Evolutionary conservation across 768 basidiomycete species (phyloP).

Genomic region (Nidula microcarpa): DNA sequence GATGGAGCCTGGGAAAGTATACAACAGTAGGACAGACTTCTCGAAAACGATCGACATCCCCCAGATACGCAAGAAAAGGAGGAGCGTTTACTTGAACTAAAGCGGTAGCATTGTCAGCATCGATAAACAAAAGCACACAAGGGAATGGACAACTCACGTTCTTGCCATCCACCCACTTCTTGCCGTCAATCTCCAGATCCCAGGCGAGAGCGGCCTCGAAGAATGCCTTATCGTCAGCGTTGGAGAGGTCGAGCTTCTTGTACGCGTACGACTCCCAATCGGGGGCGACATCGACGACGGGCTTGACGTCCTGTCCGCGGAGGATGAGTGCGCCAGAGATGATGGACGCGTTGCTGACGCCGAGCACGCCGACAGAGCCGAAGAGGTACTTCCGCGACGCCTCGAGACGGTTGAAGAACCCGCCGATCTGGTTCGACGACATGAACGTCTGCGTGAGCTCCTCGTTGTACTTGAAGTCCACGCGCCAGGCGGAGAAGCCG

Average conservation of each 20-base stretch:
- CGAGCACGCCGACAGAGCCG: slow-evolving; percentile 89
- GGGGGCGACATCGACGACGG: slow-evolving; percentile 78
- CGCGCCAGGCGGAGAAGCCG: slow-evolving; percentile 88
- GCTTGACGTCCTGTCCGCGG: slow-evolving; percentile 72
- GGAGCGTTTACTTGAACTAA: slow-evolving; percentile 29
- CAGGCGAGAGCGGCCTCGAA: slow-evolving; percentile 92
- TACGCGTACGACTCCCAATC: slow-evolving; percentile 90
- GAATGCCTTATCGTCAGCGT: slow-evolving; percentile 78
- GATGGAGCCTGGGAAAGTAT: no score
- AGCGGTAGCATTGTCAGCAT: slow-evolving; percentile 5
- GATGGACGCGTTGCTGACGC: slow-evolving; percentile 69
- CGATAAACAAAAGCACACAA: neutral
- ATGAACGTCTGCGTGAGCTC: slow-evolving; percentile 92
- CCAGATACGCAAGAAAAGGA: no score
- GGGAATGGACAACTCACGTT: slow-evolving; percentile 52
- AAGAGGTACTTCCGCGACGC: slow-evolving; percentile 96
- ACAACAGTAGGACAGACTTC: no score
- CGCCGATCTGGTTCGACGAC: slow-evolving; percentile 91
- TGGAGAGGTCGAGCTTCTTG: slow-evolving; percentile 71
- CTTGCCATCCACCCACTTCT: slow-evolving; percentile 90
- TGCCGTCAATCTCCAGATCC: slow-evolving; percentile 87
- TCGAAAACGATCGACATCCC: no score
- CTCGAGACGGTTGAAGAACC: slow-evolving; percentile 98
- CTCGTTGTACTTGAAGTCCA: slow-evolving; percentile 96
- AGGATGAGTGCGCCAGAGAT: slow-evolving; percentile 82